Base-by-base conservation (phyloP, 352 stramenopile species). In the Thalassiosira hispida region DNA sequence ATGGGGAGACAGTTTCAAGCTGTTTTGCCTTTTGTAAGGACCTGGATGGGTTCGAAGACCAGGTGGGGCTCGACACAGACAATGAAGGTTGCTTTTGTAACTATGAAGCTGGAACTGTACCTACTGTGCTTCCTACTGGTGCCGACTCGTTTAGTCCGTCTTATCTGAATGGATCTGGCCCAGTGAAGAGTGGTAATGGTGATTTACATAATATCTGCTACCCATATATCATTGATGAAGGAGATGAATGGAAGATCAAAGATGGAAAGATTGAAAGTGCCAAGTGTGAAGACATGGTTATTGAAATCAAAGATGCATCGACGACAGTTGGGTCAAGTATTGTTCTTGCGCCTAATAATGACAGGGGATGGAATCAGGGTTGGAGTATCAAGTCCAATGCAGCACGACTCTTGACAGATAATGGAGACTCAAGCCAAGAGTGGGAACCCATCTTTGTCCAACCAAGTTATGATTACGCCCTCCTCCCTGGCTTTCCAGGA, bases 401-500 rank as follows among this genome's bases (percentile, higher is more conserved):
- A 23, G 22, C 14, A 33, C 16, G 5, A 12, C 49, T 59, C 16
- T 31, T 59, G 49, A 33, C 22, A 27, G 16, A 59, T 33, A 27
- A 65, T 42, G 56, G 56, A 51, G 20, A n/a, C 29, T 6, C 22
- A 27, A 49, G 2, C 27, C 57, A 67, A 25, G 2, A 52, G 20
- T 67, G 57, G 57, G 12, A 33, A 11, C 6, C 57, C 11, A n/a
- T 33, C n/a, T 67, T 67, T 18, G 16, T 23, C 16, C 8, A 52
- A 35, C 23, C 3, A 11, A 31, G 23, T 16, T 67, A 67, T 20
- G 22, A 67, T 18, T 67, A 27, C 14, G 57, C 57, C 20, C 25
- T 67, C 11, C 1, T 35, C 3, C 42, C 57, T 6, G 33, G 57
- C 3, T 67, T 67, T 67, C 57, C 57, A 20, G 35, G 40, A 18